phyloP scores from a whole-genome alignment of 192 early-diverging fungal species.

The Backusella psychrophila region DNA sequence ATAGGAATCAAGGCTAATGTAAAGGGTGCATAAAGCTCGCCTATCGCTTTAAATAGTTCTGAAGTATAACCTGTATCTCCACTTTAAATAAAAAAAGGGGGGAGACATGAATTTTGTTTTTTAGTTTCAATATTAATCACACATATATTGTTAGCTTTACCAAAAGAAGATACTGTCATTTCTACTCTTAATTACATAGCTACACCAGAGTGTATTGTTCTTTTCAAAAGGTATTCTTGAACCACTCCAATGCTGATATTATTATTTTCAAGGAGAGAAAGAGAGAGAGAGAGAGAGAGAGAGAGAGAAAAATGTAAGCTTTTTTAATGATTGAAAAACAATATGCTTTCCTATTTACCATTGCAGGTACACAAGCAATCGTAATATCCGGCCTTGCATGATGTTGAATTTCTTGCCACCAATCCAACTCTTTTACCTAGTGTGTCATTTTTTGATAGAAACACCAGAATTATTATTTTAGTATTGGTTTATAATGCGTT shows the following conservation, averaged over 20 bases:
- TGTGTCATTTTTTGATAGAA: not conserved
- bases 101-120: not conserved
- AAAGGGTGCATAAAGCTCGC: conserved; percentile 46
- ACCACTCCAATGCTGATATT: conserved; percentile 33
- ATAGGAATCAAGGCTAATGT: conserved; percentile 55
- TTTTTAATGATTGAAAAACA: not conserved
- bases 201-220: conserved; percentile 40
- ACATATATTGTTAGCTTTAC: conserved; percentile 15
- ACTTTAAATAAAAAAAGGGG: conserved; percentile 1
- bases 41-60: conserved; percentile 50
- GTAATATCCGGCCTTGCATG: conserved; percentile 36
- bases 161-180: conserved; percentile 48
- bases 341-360: conserved; percentile 19
- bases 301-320: not conserved
- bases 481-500: not conserved
- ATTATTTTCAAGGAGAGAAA: conserved; percentile 10
- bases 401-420: conserved; percentile 53
- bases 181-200: conserved; percentile 44
- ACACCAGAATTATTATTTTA: not conserved
- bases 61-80: conserved; percentile 54
- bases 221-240: conserved; percentile 31
- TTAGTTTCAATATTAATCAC: not conserved
- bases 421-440: conserved; percentile 51
- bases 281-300: too few species aligned
- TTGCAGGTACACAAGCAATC: conserved; percentile 36